Conservation (phyloP, 768 basidiomycete species). For the Collybiopsis confluens region DNA sequence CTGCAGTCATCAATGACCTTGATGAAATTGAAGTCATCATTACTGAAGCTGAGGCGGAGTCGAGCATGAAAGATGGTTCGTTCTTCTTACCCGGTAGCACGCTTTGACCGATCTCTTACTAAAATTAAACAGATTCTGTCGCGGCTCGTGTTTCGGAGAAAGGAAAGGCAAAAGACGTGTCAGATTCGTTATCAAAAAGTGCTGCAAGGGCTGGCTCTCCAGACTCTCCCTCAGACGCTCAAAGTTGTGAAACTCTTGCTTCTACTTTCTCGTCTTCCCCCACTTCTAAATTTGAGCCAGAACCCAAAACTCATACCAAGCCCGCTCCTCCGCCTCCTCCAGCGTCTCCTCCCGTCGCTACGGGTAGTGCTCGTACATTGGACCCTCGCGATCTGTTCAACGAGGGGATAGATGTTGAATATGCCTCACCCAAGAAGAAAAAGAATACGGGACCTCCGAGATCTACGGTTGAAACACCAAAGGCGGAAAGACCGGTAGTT, state of each 20-base stretch:
- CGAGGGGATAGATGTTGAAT: background rate
- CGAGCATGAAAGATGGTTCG: too few species aligned
- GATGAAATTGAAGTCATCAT: background rate
- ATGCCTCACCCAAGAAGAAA: constrained; percentile 4
- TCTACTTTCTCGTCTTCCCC: too few species aligned
- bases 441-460: background rate
- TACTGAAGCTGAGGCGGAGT: background rate
- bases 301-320: too few species aligned
- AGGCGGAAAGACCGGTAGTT: background rate
- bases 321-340: background rate
- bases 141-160: background rate
- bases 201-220: too few species aligned
- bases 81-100: too few species aligned
- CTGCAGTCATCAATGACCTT: background rate
- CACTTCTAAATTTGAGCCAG: too few species aligned
- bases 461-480: background rate
- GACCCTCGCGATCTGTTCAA: constrained; percentile 1
- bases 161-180: background rate
- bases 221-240: too few species aligned
- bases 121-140: too few species aligned
- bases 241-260: too few species aligned
- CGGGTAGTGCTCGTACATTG: too few species aligned
- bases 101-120: too few species aligned
- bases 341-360: background rate
- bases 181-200: too few species aligned